Conservation (phyloP, 345 rosid genomes). For the Eutrema heterophyllum region DNA sequence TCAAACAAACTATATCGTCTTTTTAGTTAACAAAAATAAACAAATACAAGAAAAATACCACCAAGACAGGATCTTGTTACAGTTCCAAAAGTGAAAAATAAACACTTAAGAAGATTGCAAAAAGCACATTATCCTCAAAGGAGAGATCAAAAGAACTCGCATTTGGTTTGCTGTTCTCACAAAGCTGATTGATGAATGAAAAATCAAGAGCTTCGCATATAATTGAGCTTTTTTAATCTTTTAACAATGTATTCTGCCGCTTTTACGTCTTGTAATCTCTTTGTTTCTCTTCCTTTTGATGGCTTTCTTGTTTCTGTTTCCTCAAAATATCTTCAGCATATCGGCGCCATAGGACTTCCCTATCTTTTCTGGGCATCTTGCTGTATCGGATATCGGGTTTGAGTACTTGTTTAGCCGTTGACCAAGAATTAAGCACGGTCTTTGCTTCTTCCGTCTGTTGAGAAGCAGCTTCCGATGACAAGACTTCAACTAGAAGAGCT, state of each 20-base stretch:
- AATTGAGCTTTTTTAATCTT: slow-evolving; percentile 16
- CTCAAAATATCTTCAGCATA: slow-evolving; percentile 55
- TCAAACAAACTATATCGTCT: neutral
- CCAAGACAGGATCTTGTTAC: neutral
- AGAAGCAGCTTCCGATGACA: slow-evolving; percentile 66
- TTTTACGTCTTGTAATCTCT: slow-evolving; percentile 41
- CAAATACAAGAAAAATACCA: neutral
- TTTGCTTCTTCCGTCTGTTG: slow-evolving; percentile 68
- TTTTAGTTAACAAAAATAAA: neutral
- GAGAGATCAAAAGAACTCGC: neutral
- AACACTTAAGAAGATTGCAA: neutral
- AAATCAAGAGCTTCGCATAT: slow-evolving; percentile 4
- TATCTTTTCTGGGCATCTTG: slow-evolving; percentile 83
- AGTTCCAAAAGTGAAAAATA: neutral
- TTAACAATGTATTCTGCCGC: neutral
- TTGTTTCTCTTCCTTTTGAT: slow-evolving; percentile 45
- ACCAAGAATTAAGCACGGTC: slow-evolving; percentile 84
- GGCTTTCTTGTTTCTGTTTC: slow-evolving; percentile 47
- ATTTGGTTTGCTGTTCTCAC: neutral
- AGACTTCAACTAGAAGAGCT: slow-evolving; percentile 62
- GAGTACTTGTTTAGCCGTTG: slow-evolving; percentile 72
- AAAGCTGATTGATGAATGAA: slow-evolving; percentile 15
- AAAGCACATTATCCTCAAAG: neutral
- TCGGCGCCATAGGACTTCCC: slow-evolving; percentile 77
- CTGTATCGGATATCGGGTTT: slow-evolving; percentile 72